Conservation (phyloP, 495 filamentous ascomycete genomes). For the Hyaloscypha variabilis region DNA sequence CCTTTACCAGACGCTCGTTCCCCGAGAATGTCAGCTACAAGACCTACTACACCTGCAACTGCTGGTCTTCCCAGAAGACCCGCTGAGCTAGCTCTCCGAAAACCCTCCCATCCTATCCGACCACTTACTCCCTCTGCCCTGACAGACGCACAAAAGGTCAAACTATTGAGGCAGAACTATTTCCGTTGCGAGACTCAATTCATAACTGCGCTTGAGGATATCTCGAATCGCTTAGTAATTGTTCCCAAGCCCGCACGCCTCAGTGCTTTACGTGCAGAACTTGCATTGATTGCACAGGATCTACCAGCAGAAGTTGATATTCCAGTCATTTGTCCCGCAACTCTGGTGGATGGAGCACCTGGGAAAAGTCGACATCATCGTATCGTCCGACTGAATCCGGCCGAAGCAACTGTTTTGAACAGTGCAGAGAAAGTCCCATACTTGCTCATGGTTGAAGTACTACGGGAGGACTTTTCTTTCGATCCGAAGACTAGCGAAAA, state of each 20-base stretch:
- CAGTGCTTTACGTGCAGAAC: conserved; percentile 73
- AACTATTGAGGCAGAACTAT: conserved; percentile 70
- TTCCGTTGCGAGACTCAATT: conserved; percentile 75
- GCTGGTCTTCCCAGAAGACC: conserved; percentile 46
- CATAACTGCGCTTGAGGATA: conserved; percentile 71
- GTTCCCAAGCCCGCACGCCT: conserved; percentile 75
- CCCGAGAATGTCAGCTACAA: conserved; percentile 40
- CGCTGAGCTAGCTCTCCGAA: conserved; percentile 43
- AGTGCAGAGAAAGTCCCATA: conserved; percentile 80
- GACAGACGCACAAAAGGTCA: conserved; percentile 57
- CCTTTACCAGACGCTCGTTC: conserved; percentile 62
- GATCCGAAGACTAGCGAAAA: conserved; percentile 68
- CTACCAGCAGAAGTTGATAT: conserved; percentile 78
- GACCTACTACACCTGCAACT: conserved; percentile 51
- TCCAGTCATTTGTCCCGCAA: conserved; percentile 71
- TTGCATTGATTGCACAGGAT: conserved; percentile 73
- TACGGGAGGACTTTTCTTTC: conserved; percentile 75
- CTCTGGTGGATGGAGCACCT: conserved; percentile 62
- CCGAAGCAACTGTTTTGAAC: conserved; percentile 76
- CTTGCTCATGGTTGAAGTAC: conserved; percentile 74
- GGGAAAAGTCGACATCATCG: conserved; percentile 70
- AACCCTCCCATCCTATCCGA: conserved; percentile 49
- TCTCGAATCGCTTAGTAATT: conserved; percentile 72
- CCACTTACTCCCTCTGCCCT: conserved; percentile 56
- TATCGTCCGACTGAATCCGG: conserved; percentile 74